phyloP scores from a whole-genome alignment of 2,329 filamentous ascomycete species.

The Xylaria digitata region DNA sequence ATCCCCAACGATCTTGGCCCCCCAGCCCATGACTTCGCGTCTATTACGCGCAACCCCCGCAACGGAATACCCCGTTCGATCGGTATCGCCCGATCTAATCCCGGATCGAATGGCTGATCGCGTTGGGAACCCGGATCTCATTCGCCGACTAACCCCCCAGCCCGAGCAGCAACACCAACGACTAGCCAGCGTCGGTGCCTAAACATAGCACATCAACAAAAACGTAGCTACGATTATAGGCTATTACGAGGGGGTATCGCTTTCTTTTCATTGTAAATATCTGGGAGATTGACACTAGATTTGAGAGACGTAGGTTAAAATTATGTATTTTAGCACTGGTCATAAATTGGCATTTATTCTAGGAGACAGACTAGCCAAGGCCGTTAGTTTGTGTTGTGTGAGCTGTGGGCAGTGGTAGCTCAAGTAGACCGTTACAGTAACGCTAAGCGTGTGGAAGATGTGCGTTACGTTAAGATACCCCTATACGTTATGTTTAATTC shows the following conservation, averaged over 20 bases:
- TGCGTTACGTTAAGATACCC: slow-evolving; percentile 30
- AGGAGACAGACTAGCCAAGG: slow-evolving; percentile 7
- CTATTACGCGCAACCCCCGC: slow-evolving; percentile 66
- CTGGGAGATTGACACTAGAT: slow-evolving; percentile 14
- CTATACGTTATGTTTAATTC: slow-evolving; percentile 25
- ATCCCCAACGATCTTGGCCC: slow-evolving; percentile 61
- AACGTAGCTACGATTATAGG: background rate
- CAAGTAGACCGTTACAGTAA: slow-evolving; percentile 20
- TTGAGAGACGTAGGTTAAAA: slow-evolving; percentile 19
- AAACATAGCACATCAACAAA: slow-evolving; percentile 3
- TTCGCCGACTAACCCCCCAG: slow-evolving; percentile 49
- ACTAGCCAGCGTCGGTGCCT: slow-evolving; percentile 49
- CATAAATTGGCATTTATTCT: slow-evolving; percentile 16
- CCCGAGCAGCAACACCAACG: slow-evolving; percentile 49
- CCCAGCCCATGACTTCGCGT: slow-evolving; percentile 66
- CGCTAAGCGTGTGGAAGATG: slow-evolving; percentile 18
- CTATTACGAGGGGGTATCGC: background rate
- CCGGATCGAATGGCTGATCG: slow-evolving; percentile 72
- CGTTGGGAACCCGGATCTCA: slow-evolving; percentile 61
- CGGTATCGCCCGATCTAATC: slow-evolving; percentile 69
- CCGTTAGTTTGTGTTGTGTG: slow-evolving; percentile 13
- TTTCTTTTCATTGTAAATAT: background rate
- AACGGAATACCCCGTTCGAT: slow-evolving; percentile 65
- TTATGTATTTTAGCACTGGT: slow-evolving; percentile 27
- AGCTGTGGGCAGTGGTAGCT: slow-evolving; percentile 11